Base-by-base conservation (phyloP, 2,329 filamentous ascomycete genomes). In the Venturia effusa region DNA sequence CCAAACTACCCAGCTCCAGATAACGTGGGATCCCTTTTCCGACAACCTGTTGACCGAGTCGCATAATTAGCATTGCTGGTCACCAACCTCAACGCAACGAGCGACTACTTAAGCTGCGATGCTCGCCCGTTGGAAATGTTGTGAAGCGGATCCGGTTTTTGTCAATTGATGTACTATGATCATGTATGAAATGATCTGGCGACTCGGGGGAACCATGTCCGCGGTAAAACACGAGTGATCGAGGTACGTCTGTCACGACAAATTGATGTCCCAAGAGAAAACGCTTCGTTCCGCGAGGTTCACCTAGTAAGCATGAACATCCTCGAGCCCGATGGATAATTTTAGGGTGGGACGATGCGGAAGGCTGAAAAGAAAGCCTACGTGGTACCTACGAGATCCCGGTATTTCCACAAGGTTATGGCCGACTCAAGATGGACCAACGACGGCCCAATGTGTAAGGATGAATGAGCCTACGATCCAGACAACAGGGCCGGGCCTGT, bases 1-100 rank as follows among this genome's bases (percentile, higher is more conserved):
- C 45, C 8, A 57, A 57, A 57, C 51, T 27, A 57, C 27, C 19
- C 32, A 51, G 51, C 27, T 57, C 51, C 15, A 57, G 51, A 30
- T 57, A 57, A 34, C 51, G 30, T 57, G 51, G 51, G 51, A 57
- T 57, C 51, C 30, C 51, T 34, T 34, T 57, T 57, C 30, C 30
- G 27, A n/a, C 51, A 57, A 57, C 34, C 27, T 34, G 30, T 34
- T 57, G 51, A 57, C 51, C 30, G 22, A 34, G 51, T n/a, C 34
- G 51, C 51, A 57, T 57, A 8, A 57, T 30, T 57, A 57, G 51
- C 30, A n/a, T 57, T 8, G 30, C 30, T 13, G 34, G 13, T 55
- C 51, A 57, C 27, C 51, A n/a, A 57, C 27, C 51, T 57, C 30
- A 57, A 34, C 51, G 34, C 51, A 17, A 8, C 19, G 30, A 57